Evolutionary conservation across 306 rosid species (phyloP).

Genomic region (Hippophae tibetana): DNA sequence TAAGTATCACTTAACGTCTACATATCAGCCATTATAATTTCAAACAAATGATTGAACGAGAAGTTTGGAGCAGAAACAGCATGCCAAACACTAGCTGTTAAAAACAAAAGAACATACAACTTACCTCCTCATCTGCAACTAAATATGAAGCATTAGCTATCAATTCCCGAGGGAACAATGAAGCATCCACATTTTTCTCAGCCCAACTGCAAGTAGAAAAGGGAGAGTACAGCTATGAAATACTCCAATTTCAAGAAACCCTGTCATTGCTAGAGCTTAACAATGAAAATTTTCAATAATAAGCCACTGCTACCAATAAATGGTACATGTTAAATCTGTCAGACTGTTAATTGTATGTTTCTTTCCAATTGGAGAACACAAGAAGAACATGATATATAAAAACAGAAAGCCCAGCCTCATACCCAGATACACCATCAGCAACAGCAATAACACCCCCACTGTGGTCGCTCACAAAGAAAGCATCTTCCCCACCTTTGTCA

Average conservation of each 20-base stretch:
- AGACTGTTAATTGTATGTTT: not conserved
- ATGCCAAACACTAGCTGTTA: not conserved
- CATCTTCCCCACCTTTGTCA: slow-evolving; percentile 93
- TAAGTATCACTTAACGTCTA: slow-evolving; percentile 16
- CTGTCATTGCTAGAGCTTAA: not conserved
- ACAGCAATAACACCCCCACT: slow-evolving; percentile 77
- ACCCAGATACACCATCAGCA: slow-evolving; percentile 99
- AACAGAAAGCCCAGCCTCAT: slow-evolving; percentile 21
- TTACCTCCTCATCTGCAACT: slow-evolving; percentile 69
- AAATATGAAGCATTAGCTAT: slow-evolving; percentile 55
- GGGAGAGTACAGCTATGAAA: not conserved
- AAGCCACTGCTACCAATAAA: no score
- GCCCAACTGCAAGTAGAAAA: slow-evolving; percentile 60
- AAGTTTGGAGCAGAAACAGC: not conserved
- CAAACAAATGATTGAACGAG: no score
- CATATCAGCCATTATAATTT: not conserved
- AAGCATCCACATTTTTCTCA: slow-evolving; percentile 81
- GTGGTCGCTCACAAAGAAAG: slow-evolving; percentile 62
- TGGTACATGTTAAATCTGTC: not conserved
- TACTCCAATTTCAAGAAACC: slow-evolving; percentile 1
- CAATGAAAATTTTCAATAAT: no score
- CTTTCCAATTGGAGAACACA: not conserved
- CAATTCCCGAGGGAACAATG: slow-evolving; percentile 71
- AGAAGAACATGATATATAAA: not conserved
- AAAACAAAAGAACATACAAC: slow-evolving; percentile 24